Conservation (phyloP, 2,329 filamentous ascomycete species). For the Lachnum nothofagi region DNA sequence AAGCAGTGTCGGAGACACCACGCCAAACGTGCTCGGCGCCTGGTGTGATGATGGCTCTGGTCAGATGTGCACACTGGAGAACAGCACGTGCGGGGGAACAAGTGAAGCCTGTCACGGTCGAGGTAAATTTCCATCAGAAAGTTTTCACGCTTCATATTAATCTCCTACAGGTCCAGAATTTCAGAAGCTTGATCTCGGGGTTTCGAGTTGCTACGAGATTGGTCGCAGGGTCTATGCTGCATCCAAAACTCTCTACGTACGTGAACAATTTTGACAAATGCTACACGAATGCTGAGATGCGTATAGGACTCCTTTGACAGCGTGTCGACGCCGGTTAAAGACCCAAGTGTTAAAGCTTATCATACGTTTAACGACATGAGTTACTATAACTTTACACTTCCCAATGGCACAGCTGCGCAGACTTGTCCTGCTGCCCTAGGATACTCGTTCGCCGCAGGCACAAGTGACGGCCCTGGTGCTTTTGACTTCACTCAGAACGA, state of each 20-base stretch:
- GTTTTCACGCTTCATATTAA: neutral
- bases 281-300: neutral
- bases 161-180: constrained; percentile 54
- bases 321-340: constrained; percentile 45
- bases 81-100: constrained; percentile 72
- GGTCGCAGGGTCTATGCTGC: constrained; percentile 62
- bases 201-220: constrained; percentile 71
- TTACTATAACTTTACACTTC: constrained; percentile 66
- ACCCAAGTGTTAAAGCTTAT: constrained; percentile 67
- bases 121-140: constrained; percentile 29
- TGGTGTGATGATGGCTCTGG: constrained; percentile 83
- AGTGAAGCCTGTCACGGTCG: constrained; percentile 66
- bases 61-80: constrained; percentile 65
- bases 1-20: constrained; percentile 83
- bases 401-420: constrained; percentile 63
- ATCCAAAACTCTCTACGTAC: constrained; percentile 52
- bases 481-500: constrained; percentile 91
- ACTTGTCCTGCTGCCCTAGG: constrained; percentile 86
- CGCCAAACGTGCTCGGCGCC: constrained; percentile 78
- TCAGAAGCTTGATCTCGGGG: constrained; percentile 62
- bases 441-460: constrained; percentile 87
- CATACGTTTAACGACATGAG: constrained; percentile 82
- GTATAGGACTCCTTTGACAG: constrained; percentile 26
- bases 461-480: constrained; percentile 80
- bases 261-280: neutral